Evolutionary conservation across 1,284 basidiomycete genomes (phyloP), one percentile per base, ranked within the genome.

Genomic region (Marasmius fiardii): DNA sequence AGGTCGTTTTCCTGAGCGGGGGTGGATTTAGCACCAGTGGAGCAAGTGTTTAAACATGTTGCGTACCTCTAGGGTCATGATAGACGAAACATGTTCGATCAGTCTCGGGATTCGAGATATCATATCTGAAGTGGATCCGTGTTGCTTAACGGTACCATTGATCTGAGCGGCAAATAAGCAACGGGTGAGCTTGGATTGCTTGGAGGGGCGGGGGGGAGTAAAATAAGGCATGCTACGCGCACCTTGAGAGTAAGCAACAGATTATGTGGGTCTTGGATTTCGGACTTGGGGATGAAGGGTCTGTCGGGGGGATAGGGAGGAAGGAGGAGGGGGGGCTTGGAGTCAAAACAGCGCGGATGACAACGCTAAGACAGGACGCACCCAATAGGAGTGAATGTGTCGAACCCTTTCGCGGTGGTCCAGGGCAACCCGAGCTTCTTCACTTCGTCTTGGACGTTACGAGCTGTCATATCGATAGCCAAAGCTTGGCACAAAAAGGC

Each of bases 381-480:
- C 88, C 47, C 47, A 31, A 96, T 82, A 1, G 95, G 91, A 5
- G 85, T 91, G 71, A 93, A 95, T 0, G 90, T 92, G 70, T 95
- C 93, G 59, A 94, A 93, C 1, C 92, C 93, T 71, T 96, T 95
- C 1, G 88, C 92, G 4, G 95, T 82, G 18, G 90, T 88, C 96
- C 96, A 99, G 1, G 96, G 96, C 23, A 98, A 80, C 20, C 96
- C 94, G 60, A 88, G 89, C 65, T 89, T 91, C 78, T 97, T 98
- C 51, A 92, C 92, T 51, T 86, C 85, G 56, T 98, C 93, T 73
- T 99, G 96, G 67, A 98, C 75, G 74, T 98, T 98, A 24, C 96
- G 84, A 1, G 92, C 95, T 0, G 95, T 98, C 88, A 98, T 89
- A 69, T 98, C 95, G 59, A 97, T 89, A 1, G 93, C 93, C 56